phyloP scores from a whole-genome alignment of 345 rosid genomes.

The Firmiana major region DNA sequence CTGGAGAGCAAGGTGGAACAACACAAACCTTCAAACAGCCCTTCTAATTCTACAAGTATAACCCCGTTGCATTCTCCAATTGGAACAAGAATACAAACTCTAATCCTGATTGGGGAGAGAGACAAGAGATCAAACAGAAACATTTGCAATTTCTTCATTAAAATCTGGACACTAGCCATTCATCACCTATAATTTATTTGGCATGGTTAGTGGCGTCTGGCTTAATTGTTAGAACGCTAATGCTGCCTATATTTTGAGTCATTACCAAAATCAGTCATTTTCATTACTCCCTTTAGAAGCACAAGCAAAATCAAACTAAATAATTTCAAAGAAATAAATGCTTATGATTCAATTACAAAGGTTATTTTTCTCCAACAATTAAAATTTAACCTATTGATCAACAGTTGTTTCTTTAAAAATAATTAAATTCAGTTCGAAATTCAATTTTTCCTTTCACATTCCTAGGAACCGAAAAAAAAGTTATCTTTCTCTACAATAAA shows the following conservation, averaged over 20 bases:
- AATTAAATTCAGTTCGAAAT: no score
- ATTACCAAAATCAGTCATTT: not conserved
- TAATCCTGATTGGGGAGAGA: not conserved
- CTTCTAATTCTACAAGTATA: not conserved
- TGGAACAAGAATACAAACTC: not conserved
- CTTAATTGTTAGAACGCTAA: not conserved
- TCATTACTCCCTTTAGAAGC: not conserved
- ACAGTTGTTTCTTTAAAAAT: no score
- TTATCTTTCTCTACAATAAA: not conserved
- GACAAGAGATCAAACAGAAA: not conserved
- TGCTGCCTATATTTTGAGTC: no score
- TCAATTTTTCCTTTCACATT: no score
- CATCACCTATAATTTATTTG: not conserved
- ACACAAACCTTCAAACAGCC: not conserved
- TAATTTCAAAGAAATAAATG: not conserved
- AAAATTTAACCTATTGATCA: no score
- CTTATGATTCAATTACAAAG: not conserved
- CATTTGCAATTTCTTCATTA: not conserved
- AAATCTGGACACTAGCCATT: not conserved
- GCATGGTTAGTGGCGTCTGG: not conserved
- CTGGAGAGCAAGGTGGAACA: no score
- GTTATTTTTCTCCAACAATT: not conserved
- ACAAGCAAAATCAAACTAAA: not conserved
- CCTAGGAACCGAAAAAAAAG: no score
- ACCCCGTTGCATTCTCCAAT: not conserved